A percentile compares a stretch with the other conserved stretches of the same genome.
Conservation (phyloP, 352 stramenopile species). For the Globisporangium heterothallicum region DNA sequence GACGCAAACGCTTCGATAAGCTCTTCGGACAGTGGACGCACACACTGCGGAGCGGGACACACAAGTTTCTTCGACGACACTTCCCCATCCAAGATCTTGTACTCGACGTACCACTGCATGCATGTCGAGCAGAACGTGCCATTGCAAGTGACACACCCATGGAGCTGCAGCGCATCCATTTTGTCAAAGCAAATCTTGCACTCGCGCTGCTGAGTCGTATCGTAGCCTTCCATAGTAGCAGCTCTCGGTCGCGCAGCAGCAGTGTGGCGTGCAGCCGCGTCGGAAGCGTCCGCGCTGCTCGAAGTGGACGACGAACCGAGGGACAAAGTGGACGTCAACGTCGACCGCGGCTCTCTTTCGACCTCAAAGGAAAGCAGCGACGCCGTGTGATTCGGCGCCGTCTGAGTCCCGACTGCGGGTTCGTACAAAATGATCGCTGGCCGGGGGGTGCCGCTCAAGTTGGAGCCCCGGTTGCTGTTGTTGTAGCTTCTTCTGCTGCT, state of each 20-base stretch:
- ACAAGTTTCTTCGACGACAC: constrained; percentile 71
- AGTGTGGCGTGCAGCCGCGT: neutral
- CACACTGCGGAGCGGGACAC: constrained; percentile 59
- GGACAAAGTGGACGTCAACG: neutral
- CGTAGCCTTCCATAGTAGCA: constrained; percentile 17
- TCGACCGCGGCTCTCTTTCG: neutral
- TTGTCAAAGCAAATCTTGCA: constrained; percentile 78
- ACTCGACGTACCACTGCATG: constrained; percentile 68
- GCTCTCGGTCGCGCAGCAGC: neutral
- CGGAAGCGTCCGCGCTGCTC: neutral
- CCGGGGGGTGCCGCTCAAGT: neutral
- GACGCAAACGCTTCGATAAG: constrained; percentile 50
- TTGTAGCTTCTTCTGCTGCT: neutral
- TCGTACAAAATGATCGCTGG: constrained; percentile 14
- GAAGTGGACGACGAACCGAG: neutral
- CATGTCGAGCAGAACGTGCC: constrained; percentile 52
- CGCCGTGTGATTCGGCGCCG: constrained; percentile 6
- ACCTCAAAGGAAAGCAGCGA: constrained; percentile 10
- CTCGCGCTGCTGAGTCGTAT: constrained; percentile 24
- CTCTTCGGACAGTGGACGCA: constrained; percentile 35
- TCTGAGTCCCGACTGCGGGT: neutral
- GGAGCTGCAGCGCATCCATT: constrained; percentile 34
- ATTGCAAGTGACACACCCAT: constrained; percentile 41
- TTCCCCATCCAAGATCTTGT: constrained; percentile 72
- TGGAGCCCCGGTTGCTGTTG: neutral